Conservation (phyloP, 345 rosid genomes). For the Eutrema yunnanense region DNA sequence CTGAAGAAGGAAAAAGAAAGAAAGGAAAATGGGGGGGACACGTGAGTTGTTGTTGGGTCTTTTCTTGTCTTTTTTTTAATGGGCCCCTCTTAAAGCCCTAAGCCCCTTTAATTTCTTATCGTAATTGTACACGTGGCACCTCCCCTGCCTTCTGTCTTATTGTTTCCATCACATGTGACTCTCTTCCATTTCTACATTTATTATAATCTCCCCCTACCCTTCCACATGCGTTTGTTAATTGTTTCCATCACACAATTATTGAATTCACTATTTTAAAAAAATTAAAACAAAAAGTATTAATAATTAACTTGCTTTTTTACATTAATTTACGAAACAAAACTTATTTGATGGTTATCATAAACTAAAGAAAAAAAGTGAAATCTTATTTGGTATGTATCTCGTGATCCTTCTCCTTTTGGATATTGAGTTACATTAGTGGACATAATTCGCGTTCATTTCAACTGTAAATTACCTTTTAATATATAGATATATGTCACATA, state of each 20-base stretch:
- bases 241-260: constrained; percentile 19
- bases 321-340: background rate
- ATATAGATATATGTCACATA: too few species aligned
- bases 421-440: background rate
- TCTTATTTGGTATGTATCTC: background rate
- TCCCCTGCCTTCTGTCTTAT: constrained; percentile 27
- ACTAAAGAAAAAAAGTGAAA: too few species aligned
- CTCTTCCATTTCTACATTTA: constrained; percentile 1
- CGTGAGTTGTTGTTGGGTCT: constrained; percentile 33
- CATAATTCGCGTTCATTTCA: background rate
- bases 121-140: constrained; percentile 17
- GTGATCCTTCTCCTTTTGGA: background rate
- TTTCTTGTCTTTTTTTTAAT: background rate
- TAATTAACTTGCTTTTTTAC: background rate
- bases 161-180: constrained; percentile 19
- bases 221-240: constrained; percentile 27
- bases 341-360: background rate
- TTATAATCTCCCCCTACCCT: background rate
- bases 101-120: constrained; percentile 20
- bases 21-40: constrained; percentile 3
- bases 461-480: background rate
- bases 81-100: background rate
- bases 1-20: background rate
- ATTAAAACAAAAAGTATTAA: background rate
- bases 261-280: background rate